These are phyloP conservation scores for Boletellus ananiceps DNA, from an alignment of 768 basidiomycete genomes.

Conservation along the genomic window DNA sequence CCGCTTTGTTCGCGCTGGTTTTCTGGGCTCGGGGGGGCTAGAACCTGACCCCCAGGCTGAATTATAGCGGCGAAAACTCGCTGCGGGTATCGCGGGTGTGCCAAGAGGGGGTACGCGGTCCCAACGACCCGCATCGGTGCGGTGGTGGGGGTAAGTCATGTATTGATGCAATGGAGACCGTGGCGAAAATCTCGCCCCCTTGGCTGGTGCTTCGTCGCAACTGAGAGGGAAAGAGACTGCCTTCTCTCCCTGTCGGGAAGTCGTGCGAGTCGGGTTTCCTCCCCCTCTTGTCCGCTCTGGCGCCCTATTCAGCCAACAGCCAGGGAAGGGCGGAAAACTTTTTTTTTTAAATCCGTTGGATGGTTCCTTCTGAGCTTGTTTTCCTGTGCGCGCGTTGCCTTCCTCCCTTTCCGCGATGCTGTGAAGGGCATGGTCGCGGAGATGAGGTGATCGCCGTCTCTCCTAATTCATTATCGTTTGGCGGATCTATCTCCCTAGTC, in stretches of 20 bases:
- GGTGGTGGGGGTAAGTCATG: constrained; percentile 2
- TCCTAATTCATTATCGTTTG: constrained; percentile 20
- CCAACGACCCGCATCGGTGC: constrained; percentile 14
- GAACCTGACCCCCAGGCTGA: neutral
- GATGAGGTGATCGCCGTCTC: constrained; percentile 28
- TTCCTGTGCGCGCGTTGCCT: neutral
- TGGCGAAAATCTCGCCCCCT: constrained; percentile 1
- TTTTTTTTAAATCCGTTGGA: neutral
- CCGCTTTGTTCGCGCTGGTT: constrained; percentile 17
- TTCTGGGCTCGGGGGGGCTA: constrained; percentile 5
- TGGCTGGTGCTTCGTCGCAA: constrained; percentile 4
- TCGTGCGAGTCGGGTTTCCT: neutral
- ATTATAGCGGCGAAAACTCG: constrained; percentile 17
- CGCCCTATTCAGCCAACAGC: constrained; percentile 5
- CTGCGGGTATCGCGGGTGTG: constrained; percentile 1
- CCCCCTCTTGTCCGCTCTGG: constrained; percentile 5
- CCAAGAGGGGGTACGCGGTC: constrained; percentile 2
- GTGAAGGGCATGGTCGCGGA: constrained; percentile 17
- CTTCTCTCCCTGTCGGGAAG: constrained; percentile 5
- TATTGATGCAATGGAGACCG: neutral
- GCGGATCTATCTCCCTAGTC: neutral
- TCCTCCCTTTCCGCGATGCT: constrained; percentile 14
- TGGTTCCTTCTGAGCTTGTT: neutral
- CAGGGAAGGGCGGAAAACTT: neutral
- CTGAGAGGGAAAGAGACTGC: constrained; percentile 1